A percentile compares a stretch with the other conserved stretches of the same genome.
Evolutionary conservation across 169 alveolate genomes (phyloP).

Genomic region (Cryptosporidium andersoni): DNA sequence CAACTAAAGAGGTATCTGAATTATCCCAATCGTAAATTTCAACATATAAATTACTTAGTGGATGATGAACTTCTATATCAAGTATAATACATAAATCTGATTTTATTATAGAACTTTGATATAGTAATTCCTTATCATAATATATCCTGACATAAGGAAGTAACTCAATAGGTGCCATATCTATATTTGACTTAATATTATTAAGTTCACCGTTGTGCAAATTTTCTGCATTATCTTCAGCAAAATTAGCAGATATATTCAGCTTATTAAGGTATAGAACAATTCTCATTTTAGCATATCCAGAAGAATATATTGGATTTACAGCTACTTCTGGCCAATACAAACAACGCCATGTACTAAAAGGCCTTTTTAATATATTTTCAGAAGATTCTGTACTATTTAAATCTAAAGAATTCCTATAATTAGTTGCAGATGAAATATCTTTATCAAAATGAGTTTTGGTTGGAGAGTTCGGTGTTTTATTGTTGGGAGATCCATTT

Average conservation of each 20-base stretch:
- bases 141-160: constrained; percentile 40
- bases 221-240: not conserved
- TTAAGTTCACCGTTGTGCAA: not conserved
- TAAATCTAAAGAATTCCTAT: not conserved
- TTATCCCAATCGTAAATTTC: constrained; percentile 51
- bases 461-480: too few species aligned
- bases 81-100: constrained; percentile 37
- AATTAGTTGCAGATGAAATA: not conserved
- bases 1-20: constrained; percentile 34
- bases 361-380: constrained; percentile 19
- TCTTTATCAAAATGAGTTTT: too few species aligned
- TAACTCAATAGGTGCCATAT: constrained; percentile 1
- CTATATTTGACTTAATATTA: not conserved
- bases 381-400: not conserved
- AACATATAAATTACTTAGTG: constrained; percentile 19
- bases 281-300: constrained; percentile 58
- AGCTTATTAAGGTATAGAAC: constrained; percentile 47
- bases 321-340: constrained; percentile 52
- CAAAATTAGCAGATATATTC: not conserved
- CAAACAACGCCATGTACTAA: constrained; percentile 62
- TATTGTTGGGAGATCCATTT: constrained; percentile 9
- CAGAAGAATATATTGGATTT: constrained; percentile 41
- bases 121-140: constrained; percentile 42
- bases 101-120: constrained; percentile 38
- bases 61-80: constrained; percentile 64